Percentiles rank a stretch among this genome's conserved stretches.
Evolutionary conservation across 2,329 filamentous ascomycete species (phyloP).

Genomic region (Botrytis byssoidea): DNA sequence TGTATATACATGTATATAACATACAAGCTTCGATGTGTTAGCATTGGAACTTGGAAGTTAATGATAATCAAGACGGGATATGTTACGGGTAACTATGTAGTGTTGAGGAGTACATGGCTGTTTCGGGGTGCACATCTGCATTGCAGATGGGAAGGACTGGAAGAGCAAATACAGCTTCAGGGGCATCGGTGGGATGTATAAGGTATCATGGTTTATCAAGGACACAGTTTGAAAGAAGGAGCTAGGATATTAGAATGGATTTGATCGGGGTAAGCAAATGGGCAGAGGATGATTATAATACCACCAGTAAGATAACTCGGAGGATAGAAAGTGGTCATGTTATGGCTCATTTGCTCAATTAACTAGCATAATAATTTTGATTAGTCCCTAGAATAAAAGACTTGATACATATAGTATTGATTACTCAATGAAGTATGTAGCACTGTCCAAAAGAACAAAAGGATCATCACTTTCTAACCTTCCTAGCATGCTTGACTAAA

Average conservation of each 20-base stretch:
- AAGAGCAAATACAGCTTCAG: too few species aligned
- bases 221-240: neutral
- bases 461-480: slow-evolving; percentile 66
- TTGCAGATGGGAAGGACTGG: too few species aligned
- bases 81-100: too few species aligned
- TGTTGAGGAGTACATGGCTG: too few species aligned
- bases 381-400: neutral
- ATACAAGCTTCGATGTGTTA: too few species aligned
- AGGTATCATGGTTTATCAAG: neutral
- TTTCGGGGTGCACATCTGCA: too few species aligned
- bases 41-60: too few species aligned
- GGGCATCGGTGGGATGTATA: neutral
- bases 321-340: neutral
- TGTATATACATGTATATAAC: too few species aligned
- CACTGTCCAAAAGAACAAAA: neutral
- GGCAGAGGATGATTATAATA: neutral
- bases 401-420: neutral
- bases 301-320: neutral
- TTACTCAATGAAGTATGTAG: neutral
- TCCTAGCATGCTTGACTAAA: slow-evolving; percentile 84
- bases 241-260: neutral
- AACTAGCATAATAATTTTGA: neutral
- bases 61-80: too few species aligned
- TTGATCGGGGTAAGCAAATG: neutral
- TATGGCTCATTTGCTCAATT: neutral